A percentile compares a stretch with the other conserved stretches of the same genome.
Evolutionary conservation across 1,284 basidiomycete species (phyloP).

Genomic region (Ustilago bromivora): DNA sequence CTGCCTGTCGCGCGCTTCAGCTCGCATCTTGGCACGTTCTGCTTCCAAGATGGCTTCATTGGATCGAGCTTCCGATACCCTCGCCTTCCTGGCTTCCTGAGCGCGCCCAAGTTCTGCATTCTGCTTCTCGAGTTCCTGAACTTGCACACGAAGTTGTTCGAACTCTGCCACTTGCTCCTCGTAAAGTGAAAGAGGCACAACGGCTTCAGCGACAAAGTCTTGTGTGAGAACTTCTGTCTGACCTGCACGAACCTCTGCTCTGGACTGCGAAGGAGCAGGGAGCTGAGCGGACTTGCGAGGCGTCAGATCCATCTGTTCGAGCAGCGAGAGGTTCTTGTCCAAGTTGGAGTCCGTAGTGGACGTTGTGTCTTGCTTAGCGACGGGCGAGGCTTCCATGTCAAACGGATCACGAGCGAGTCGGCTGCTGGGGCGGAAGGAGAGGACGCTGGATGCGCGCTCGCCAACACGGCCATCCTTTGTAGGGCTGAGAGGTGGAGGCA

Average conservation of each 20-base stretch:
- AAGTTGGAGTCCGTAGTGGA: conserved; percentile 49
- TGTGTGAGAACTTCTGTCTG: conserved; percentile 29
- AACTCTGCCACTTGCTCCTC: conserved; percentile 68
- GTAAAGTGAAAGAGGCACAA: conserved; percentile 62
- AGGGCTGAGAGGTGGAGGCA: conserved; percentile 56
- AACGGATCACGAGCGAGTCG: conserved; percentile 30
- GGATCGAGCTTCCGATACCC: conserved; percentile 40
- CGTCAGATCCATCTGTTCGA: conserved; percentile 57
- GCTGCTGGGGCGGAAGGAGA: conserved; percentile 48
- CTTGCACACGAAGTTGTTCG: conserved; percentile 64
- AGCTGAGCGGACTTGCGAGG: conserved; percentile 49
- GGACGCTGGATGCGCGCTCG: conserved; percentile 31
- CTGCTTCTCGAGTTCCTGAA: conserved; percentile 49
- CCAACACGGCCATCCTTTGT: conserved; percentile 34
- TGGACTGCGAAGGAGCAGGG: conserved; percentile 37
- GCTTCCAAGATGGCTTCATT: conserved; percentile 49
- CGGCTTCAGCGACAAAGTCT: conserved; percentile 53
- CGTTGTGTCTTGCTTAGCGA: conserved; percentile 13
- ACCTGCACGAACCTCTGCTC: conserved; percentile 44
- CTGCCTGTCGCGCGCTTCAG: conserved; percentile 74
- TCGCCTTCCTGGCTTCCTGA: conserved; percentile 43
- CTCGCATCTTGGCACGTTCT: conserved; percentile 72
- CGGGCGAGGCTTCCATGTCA: conserved; percentile 31
- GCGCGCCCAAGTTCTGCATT: conserved; percentile 44
- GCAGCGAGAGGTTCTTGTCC: conserved; percentile 72